phyloP scores from a whole-genome alignment of 148 eudicot species.

The Agrostemma githago region DNA sequence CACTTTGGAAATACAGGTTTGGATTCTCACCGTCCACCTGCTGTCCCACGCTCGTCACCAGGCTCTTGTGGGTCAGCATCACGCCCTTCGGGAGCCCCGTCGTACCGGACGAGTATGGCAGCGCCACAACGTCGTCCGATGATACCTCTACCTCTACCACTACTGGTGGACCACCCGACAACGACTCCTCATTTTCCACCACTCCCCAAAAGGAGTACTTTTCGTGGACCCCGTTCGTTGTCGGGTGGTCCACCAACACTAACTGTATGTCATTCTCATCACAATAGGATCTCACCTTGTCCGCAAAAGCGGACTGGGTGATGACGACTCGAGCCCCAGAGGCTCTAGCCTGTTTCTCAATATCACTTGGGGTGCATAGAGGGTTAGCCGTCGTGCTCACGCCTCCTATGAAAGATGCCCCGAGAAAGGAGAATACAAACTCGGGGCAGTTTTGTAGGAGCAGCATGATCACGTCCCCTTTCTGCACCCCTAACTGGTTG shows the following conservation, averaged over 20 bases:
- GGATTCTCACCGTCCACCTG: constrained; percentile 93
- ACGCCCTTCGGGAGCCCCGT: constrained; percentile 91
- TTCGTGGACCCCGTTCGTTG: constrained; percentile 18
- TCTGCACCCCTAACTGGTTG: constrained; percentile 21
- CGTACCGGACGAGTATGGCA: constrained; percentile 87
- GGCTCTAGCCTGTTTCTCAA: constrained; percentile 46
- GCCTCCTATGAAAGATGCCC: constrained; percentile 42
- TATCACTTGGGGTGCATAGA: constrained; percentile 41
- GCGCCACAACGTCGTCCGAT: constrained; percentile 68
- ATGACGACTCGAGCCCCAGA: constrained; percentile 49
- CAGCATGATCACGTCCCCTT: constrained; percentile 49
- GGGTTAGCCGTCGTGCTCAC: constrained; percentile 49
- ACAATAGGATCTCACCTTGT: constrained; percentile 39
- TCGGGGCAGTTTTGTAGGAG: constrained; percentile 49
- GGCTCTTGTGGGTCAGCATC: constrained; percentile 66
- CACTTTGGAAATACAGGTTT: constrained; percentile 47
- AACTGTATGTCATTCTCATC: constrained; percentile 20
- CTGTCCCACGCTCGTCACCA: constrained; percentile 72
- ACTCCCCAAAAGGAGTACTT: constrained; percentile 41
- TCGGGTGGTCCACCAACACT: constrained; percentile 31
- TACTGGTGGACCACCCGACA: constrained; percentile 15
- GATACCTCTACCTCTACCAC: constrained; percentile 29
- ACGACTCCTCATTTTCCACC: constrained; percentile 13
- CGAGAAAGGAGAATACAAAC: constrained; percentile 48
- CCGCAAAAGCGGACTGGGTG: constrained; percentile 50